phyloP scores from a whole-genome alignment of 164 flowering plant genomes.

The Vitis amurensis region DNA sequence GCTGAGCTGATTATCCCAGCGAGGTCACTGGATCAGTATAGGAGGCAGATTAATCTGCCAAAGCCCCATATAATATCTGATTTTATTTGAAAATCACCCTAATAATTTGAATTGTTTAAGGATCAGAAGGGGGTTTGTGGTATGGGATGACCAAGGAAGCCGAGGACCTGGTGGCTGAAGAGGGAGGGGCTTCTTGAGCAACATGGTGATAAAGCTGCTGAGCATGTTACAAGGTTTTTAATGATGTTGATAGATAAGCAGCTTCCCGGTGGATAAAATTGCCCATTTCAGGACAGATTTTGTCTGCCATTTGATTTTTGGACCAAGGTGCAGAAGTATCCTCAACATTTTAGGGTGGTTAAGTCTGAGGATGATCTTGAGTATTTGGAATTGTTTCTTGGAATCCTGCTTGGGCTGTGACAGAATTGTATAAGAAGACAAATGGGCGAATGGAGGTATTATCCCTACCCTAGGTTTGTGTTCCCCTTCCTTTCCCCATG shows the following conservation, averaged over 20 bases:
- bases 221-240: conserved; percentile 70
- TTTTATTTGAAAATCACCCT: conserved; percentile 73
- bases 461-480: conserved; percentile 54
- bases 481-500: conserved; percentile 76
- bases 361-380: conserved; percentile 50
- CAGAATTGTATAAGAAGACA: conserved; percentile 78
- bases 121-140: conserved; percentile 69
- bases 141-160: conserved; percentile 79
- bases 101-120: conserved; percentile 76
- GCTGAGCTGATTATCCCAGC: conserved; percentile 67
- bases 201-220: conserved; percentile 58
- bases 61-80: conserved; percentile 72
- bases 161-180: conserved; percentile 72
- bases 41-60: conserved; percentile 69
- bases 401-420: conserved; percentile 88
- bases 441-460: conserved; percentile 23
- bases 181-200: conserved; percentile 47
- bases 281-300: conserved; percentile 81
- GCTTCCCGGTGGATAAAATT: conserved; percentile 62
- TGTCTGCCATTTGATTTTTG: conserved; percentile 82
- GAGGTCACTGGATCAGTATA: conserved; percentile 49
- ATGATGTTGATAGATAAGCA: conserved; percentile 85
- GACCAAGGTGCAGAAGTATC: conserved; percentile 58
- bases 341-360: conserved; percentile 63
- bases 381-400: conserved; percentile 72